Base-by-base conservation (phyloP, 345 rosid genomes). In the Noccaea caerulescens region DNA sequence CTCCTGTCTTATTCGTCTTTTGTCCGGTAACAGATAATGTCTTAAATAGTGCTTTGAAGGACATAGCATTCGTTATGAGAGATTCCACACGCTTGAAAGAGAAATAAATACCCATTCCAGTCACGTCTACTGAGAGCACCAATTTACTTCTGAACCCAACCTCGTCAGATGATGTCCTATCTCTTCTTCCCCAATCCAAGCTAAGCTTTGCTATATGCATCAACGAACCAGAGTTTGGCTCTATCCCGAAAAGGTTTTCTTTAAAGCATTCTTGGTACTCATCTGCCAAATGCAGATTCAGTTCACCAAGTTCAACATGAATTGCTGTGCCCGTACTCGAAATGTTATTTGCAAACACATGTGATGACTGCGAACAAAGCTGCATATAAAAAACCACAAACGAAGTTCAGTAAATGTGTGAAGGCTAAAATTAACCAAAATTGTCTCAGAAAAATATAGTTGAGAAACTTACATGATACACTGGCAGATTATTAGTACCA, bases 341-440 rank as follows among this genome's bases (percentile, higher is more conserved):
- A 67, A 91, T 80, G 82, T 94, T 88, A 83, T 94, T 94, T 68
- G 95, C 96, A 81, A 88, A 91, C 66, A 89, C 68, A 79, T 94
- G 99, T 45, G 92, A 91, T 20, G 99, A 94, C 84, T 94, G 99
- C 38, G 98, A 88, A 77, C 96, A 91, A 23, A 83, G 91, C 99
- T 94, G 76, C 78, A 80, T 23, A 41, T 68, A 47, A 33, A 78
- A 75, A 54, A 42, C 32, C 70, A 76, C 60, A 39, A 56, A 57
- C 5, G 34, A 60, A 30, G 8, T 57, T 57, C 36, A 14, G 16
- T 52, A 51, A 27, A 30, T 45, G 37, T 38, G 16, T 37, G 52
- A 61, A 46, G 39, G n/a, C 27, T 58, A 53, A 63, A 63, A 10
- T 9, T 13, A 18, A 27, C 53, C 44, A 37, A 68, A 46, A 43